These are phyloP conservation scores for Termitomyces sp. DNA, from an alignment of 768 basidiomycete genomes.

Conservation along the genomic window DNA sequence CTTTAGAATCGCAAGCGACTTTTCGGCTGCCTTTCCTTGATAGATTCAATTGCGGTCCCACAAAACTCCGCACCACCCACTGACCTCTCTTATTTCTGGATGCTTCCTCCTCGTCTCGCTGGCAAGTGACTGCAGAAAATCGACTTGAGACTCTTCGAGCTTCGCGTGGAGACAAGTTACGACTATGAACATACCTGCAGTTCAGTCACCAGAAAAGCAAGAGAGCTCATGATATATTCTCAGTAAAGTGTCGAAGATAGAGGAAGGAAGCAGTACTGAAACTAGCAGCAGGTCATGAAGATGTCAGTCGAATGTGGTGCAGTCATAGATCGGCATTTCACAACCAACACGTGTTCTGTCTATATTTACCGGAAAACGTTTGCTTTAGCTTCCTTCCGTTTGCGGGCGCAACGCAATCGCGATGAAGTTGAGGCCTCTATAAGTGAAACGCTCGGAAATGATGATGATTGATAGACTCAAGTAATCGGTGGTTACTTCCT, in stretches of 20 bases:
- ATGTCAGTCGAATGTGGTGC: neutral
- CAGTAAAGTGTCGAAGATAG: neutral
- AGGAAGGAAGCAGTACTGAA: neutral
- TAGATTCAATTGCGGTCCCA: slow-evolving; percentile 13
- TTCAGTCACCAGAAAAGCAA: slow-evolving; percentile 13
- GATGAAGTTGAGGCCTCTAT: too few species aligned
- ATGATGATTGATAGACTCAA: too few species aligned
- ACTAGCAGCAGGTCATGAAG: neutral
- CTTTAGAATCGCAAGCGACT: slow-evolving; percentile 73
- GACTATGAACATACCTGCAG: slow-evolving; percentile 6
- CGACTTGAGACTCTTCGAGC: neutral
- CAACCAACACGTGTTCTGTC: neutral
- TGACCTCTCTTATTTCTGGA: slow-evolving; percentile 90
- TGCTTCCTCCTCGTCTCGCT: slow-evolving; percentile 87
- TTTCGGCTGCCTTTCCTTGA: slow-evolving; percentile 69
- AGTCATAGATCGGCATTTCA: neutral
- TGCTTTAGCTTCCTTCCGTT: too few species aligned
- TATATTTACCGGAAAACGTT: neutral
- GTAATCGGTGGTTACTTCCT: too few species aligned
- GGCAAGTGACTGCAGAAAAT: slow-evolving; percentile 58
- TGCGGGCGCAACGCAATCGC: too few species aligned
- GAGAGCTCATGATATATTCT: slow-evolving; percentile 15
- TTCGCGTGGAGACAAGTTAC: neutral
- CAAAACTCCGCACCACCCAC: slow-evolving; percentile 13
- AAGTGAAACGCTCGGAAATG: too few species aligned